A percentile compares a stretch with the other conserved stretches of the same genome.
Conservation (phyloP, 2,329 filamentous ascomycete genomes). For the Fusarium nurragi region DNA sequence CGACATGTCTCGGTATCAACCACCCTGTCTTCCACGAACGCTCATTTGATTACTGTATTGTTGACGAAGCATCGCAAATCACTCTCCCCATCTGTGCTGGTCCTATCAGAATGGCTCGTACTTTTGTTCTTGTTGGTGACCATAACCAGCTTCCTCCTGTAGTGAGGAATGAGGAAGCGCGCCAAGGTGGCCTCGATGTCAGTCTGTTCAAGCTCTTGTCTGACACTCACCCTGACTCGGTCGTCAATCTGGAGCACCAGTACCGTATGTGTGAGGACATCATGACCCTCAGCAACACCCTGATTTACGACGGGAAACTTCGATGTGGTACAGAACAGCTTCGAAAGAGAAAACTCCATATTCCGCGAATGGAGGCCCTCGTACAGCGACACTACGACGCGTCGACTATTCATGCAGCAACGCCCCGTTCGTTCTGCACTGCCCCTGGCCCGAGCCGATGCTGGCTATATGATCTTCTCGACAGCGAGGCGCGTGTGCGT, state of each 20-base stretch:
- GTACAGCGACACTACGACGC: constrained; percentile 67
- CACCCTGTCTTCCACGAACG: constrained; percentile 89
- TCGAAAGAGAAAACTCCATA: constrained; percentile 71
- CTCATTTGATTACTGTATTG: constrained; percentile 96
- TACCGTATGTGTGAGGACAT: constrained; percentile 99
- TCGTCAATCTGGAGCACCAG: constrained; percentile 92
- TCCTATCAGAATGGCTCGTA: constrained; percentile 90
- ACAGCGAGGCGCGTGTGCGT: constrained; percentile 76
- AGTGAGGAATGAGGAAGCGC: constrained; percentile 90
- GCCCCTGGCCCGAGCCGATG: constrained; percentile 64
- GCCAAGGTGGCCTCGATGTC: constrained; percentile 86
- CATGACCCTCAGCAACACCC: constrained; percentile 89
- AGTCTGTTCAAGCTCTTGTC: constrained; percentile 94
- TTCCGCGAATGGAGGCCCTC: constrained; percentile 73
- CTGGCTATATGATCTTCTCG: constrained; percentile 79
- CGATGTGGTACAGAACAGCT: constrained; percentile 87
- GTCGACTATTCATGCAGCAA: constrained; percentile 53
- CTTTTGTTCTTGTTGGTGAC: constrained; percentile 94
- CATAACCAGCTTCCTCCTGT: constrained; percentile 96
- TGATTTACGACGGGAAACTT: constrained; percentile 91
- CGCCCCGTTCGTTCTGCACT: constrained; percentile 64
- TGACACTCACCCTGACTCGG: constrained; percentile 84
- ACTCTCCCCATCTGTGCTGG: constrained; percentile 94
- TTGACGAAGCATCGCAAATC: constrained; percentile 97
- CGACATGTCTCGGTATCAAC: constrained; percentile 91